A percentile compares a stretch with the other conserved stretches of the same genome.
phyloP scores from a whole-genome alignment of 2,329 filamentous ascomycete genomes.

The Microascus cirrosus region DNA sequence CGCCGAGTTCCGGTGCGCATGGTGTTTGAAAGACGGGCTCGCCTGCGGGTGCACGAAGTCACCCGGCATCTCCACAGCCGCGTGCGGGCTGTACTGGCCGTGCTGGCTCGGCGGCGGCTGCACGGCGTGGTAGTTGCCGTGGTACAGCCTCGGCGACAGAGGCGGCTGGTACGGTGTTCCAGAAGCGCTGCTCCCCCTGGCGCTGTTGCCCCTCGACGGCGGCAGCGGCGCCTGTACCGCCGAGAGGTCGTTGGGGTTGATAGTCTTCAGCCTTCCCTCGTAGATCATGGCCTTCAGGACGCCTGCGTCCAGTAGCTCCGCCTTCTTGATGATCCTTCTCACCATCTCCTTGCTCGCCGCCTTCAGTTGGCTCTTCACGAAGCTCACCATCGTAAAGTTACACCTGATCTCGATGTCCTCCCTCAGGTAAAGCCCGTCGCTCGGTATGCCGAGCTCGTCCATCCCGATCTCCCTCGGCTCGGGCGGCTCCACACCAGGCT shows the following conservation, averaged over 20 bases:
- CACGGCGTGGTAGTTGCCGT: background rate
- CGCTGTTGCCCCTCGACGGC: background rate
- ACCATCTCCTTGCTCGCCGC: slow-evolving; percentile 58
- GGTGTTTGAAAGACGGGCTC: slow-evolving; percentile 13
- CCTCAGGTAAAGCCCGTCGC: slow-evolving; percentile 55
- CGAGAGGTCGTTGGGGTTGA: slow-evolving; percentile 41
- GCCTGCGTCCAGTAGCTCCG: slow-evolving; percentile 56
- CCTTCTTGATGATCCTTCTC: slow-evolving; percentile 58
- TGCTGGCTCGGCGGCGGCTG: slow-evolving; percentile 16
- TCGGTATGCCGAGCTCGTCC: slow-evolving; percentile 44
- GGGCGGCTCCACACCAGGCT: slow-evolving; percentile 51
- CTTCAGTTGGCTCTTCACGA: slow-evolving; percentile 57
- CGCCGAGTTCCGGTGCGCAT: slow-evolving; percentile 15
- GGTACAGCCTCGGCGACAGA: slow-evolving; percentile 16
- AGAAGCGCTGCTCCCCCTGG: background rate
- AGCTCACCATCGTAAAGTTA: slow-evolving; percentile 52
- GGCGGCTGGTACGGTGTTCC: slow-evolving; percentile 7
- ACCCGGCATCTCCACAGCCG: slow-evolving; percentile 32
- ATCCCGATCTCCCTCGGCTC: slow-evolving; percentile 52
- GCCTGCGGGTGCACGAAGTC: slow-evolving; percentile 32
- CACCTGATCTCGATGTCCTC: slow-evolving; percentile 63
- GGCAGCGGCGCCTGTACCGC: slow-evolving; percentile 8
- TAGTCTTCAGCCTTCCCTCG: slow-evolving; percentile 49
- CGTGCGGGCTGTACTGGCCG: slow-evolving; percentile 10
- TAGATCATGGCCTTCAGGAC: slow-evolving; percentile 57